phyloP scores from a whole-genome alignment of 768 basidiomycete genomes.

The Clitopilus passeckerianus region DNA sequence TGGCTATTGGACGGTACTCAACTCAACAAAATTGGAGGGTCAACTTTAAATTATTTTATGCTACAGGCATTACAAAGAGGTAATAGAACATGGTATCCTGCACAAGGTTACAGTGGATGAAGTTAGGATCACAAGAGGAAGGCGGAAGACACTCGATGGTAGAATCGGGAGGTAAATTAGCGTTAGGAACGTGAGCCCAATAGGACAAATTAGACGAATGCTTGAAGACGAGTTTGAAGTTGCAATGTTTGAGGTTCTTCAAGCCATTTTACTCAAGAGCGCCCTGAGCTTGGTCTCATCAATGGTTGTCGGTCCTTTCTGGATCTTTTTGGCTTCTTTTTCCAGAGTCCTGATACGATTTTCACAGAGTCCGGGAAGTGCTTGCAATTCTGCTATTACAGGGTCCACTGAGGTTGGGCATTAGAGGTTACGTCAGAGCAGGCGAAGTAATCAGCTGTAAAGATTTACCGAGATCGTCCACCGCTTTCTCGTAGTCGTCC shows the following conservation, averaged over 20 bases:
- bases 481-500: conserved; percentile 34
- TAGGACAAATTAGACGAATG: too few species aligned
- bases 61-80: background rate
- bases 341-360: conserved; percentile 46
- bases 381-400: conserved; percentile 33
- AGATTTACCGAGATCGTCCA: conserved; percentile 44
- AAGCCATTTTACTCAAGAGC: conserved; percentile 20
- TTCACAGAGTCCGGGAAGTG: conserved; percentile 48
- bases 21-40: background rate
- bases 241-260: background rate
- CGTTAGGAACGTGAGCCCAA: too few species aligned
- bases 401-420: conserved; percentile 32
- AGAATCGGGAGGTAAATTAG: too few species aligned
- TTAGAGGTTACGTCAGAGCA: conserved; percentile 6
- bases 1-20: too few species aligned
- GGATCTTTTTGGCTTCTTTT: conserved; percentile 42
- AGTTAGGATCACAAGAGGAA: too few species aligned
- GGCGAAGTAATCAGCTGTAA: background rate
- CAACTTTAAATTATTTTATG: background rate
- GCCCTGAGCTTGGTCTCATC: conserved; percentile 24
- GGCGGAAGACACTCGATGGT: too few species aligned
- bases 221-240: background rate
- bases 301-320: conserved; percentile 23
- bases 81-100: too few species aligned
- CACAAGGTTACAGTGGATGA: too few species aligned